phyloP scores from a whole-genome alignment of 2,329 filamentous ascomycete species.

The Claviceps quebecensis region DNA sequence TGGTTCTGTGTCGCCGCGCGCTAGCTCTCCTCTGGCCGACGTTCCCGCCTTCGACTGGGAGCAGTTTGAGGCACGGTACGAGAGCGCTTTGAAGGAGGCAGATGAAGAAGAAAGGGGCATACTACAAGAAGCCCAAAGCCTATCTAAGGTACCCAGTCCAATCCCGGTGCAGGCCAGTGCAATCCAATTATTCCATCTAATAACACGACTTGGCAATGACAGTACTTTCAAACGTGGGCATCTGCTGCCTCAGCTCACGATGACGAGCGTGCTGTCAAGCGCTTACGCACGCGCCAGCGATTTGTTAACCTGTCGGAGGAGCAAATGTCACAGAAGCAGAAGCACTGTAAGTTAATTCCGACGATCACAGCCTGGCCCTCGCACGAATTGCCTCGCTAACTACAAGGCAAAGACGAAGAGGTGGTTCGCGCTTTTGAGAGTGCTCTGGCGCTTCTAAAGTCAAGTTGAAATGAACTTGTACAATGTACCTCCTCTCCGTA shows the following conservation, averaged over 20 bases:
- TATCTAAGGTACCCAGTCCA: conserved; percentile 43
- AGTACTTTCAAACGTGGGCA: conserved; percentile 76
- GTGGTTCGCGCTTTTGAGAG: conserved; percentile 51
- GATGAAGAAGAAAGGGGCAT: conserved; percentile 50
- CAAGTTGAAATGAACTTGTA: conserved; percentile 13
- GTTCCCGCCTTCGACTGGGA: conserved; percentile 60
- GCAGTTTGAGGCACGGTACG: conserved; percentile 57
- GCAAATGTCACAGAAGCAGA: conserved; percentile 56
- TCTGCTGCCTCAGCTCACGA: conserved; percentile 58
- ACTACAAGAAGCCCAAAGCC: conserved; percentile 49
- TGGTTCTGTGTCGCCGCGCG: conserved; percentile 6
- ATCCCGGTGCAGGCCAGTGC: neutral
- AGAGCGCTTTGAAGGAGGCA: conserved; percentile 48
- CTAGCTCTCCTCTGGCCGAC: conserved; percentile 31
- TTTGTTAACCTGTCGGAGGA: conserved; percentile 65
- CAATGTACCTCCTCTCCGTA: neutral
- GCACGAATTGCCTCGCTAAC: conserved; percentile 8
- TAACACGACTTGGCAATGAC: neutral
- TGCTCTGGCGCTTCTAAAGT: conserved; percentile 39
- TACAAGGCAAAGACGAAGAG: conserved; percentile 24
- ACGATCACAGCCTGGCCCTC: neutral
- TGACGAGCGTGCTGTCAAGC: conserved; percentile 61
- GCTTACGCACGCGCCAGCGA: conserved; percentile 64
- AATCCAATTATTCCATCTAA: neutral
- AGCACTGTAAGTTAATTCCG: conserved; percentile 51